Conservation (phyloP, 129 eudicot species). For the Erigeron canadensis region DNA sequence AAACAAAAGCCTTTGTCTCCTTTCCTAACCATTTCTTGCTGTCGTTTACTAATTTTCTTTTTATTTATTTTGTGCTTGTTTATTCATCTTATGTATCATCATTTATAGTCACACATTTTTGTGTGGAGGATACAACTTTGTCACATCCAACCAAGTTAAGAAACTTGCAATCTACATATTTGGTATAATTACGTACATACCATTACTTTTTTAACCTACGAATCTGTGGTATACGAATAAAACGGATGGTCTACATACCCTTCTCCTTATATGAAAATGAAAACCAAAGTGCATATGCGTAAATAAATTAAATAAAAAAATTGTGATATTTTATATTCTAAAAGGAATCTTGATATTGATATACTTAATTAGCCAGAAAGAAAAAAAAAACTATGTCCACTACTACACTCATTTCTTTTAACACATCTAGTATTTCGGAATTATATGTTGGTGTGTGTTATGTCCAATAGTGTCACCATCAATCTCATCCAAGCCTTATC, state of each 20-base stretch:
- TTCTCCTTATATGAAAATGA: background rate
- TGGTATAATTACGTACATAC: background rate
- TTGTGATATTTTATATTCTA: background rate
- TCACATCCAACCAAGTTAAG: slow-evolving; percentile 25
- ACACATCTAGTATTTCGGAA: background rate
- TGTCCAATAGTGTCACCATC: slow-evolving; percentile 39
- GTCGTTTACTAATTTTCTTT: slow-evolving; percentile 3
- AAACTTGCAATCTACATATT: slow-evolving; percentile 13
- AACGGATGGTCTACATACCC: no score
- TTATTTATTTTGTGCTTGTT: slow-evolving; percentile 10
- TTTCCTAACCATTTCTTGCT: slow-evolving; percentile 27
- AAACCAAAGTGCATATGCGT: background rate
- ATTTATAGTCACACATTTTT: slow-evolving; percentile 40
- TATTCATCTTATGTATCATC: slow-evolving; percentile 34
- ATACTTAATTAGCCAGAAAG: background rate
- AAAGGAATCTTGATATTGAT: background rate
- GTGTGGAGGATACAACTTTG: slow-evolving; percentile 43
- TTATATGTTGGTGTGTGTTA: slow-evolving; percentile 9
- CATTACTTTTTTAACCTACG: background rate
- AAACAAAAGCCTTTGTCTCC: slow-evolving; percentile 20
- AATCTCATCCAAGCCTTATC: slow-evolving; percentile 35
- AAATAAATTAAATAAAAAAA: background rate
- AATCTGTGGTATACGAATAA: no score
- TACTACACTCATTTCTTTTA: background rate
- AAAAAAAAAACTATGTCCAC: background rate